Conservation (phyloP, 345 rosid genomes). For the Hevea brasiliensis region DNA sequence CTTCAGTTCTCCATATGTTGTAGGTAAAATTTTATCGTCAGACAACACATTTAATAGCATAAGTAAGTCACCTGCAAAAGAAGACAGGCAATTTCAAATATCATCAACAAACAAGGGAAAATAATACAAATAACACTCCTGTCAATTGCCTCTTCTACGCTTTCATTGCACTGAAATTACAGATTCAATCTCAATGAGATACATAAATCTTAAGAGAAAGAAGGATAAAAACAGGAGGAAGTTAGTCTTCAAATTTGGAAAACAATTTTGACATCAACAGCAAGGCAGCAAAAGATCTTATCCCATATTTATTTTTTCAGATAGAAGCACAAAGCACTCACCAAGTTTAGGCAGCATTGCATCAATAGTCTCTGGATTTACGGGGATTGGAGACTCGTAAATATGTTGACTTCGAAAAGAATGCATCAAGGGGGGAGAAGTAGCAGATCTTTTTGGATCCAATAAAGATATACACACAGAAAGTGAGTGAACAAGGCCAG, state of each 20-base stretch:
- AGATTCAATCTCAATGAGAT: neutral
- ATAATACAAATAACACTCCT: neutral
- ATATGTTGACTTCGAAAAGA: slow-evolving; percentile 79
- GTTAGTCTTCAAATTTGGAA: neutral
- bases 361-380: slow-evolving; percentile 72
- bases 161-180: neutral
- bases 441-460: slow-evolving; percentile 85
- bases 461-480: slow-evolving; percentile 93
- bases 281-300: neutral
- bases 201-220: neutral
- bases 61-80: slow-evolving; percentile 67
- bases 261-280: neutral
- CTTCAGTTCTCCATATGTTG: slow-evolving; percentile 89
- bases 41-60: slow-evolving; percentile 66
- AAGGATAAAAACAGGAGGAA: too few species aligned
- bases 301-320: neutral
- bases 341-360: slow-evolving; percentile 98
- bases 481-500: slow-evolving; percentile 88
- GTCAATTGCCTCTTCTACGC: neutral
- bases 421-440: slow-evolving; percentile 66
- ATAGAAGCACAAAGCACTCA: slow-evolving; percentile 35
- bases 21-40: slow-evolving; percentile 80
- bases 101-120: neutral
- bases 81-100: slow-evolving; percentile 23
- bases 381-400: slow-evolving; percentile 71